A percentile compares a stretch with the other conserved stretches of the same genome.
phyloP scores from a whole-genome alignment of 148 eudicot genomes.

The Camellia sinensis region DNA sequence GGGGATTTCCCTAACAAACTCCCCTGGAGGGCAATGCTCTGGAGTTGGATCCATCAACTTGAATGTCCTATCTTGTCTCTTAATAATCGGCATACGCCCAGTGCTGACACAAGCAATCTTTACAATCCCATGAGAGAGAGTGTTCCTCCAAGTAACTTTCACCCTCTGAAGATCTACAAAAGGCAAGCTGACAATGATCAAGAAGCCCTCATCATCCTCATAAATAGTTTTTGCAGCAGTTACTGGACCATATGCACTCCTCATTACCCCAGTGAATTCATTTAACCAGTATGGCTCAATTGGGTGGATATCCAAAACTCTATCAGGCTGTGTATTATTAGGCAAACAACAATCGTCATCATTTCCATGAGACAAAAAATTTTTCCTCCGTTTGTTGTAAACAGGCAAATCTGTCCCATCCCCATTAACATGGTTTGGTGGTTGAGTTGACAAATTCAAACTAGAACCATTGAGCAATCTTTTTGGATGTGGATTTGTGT shows the following conservation, averaged over 20 bases:
- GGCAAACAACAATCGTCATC: conserved; percentile 30
- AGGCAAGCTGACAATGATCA: conserved; percentile 54
- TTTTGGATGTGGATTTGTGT: conserved; percentile 21
- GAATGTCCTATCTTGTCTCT: conserved; percentile 59
- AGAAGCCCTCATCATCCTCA: conserved; percentile 55
- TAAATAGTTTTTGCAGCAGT: conserved; percentile 58
- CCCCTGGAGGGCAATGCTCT: conserved; percentile 64
- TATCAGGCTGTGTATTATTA: conserved; percentile 34
- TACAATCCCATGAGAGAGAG: conserved; percentile 44
- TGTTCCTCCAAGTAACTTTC: conserved; percentile 61
- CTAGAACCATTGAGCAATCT: conserved; percentile 38
- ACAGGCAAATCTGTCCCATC: conserved; percentile 34
- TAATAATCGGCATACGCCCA: conserved; percentile 40
- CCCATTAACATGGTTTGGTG: conserved; percentile 16
- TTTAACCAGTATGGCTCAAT: conserved; percentile 40
- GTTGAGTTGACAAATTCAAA: conserved; percentile 35
- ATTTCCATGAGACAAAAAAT: conserved; percentile 29
- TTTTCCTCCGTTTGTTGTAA: conserved; percentile 40
- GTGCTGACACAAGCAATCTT: conserved; percentile 53
- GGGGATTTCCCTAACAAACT: conserved; percentile 48
- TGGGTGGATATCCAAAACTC: conserved; percentile 31
- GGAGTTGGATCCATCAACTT: conserved; percentile 47
- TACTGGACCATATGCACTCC: conserved; percentile 50
- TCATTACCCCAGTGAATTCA: conserved; percentile 57
- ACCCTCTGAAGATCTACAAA: conserved; percentile 47